Base-by-base conservation (phyloP, 2,329 filamentous ascomycete genomes). In the Venturia nashicola region DNA sequence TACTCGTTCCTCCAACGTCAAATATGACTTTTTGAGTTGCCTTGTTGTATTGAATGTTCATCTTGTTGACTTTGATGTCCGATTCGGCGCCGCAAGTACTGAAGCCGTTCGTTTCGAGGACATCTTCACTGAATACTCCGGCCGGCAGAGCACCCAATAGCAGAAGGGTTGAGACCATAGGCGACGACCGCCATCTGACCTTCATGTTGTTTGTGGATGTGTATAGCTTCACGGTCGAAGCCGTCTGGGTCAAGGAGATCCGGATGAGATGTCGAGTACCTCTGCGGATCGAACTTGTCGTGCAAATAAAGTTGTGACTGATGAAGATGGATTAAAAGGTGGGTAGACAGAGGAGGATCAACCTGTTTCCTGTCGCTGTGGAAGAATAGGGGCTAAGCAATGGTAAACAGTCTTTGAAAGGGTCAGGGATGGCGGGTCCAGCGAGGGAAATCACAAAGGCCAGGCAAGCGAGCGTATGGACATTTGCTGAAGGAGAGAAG, bases 41-140 rank as follows among this genome's bases (percentile, higher is more conserved):
- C 68, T 87, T 86, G 78, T 96, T 84, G 77, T 95, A 97, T 69
- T 83, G 79, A 66, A 97, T 87, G 69, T 93, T 79, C 67, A 95
- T 79, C 69, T 82, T 86, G 68, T 91, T 80, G 63, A 97, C 87
- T 67, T 81, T 82, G 70, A 97, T 86, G 44, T 78, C 76, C 65
- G 79, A 71, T 69, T 83, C 76, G 65, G 79, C 74, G 69, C 82
- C 69, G 76, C 94, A 97, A 67, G 86, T 86, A 70, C 80, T 84
- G 77, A 94, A 96, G 65, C 91, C 90, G 67, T 83, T 83, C 32
- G 92, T 97, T 72, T 87, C 83, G 65, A 99, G 83, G 65, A 95
- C 79, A 69, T 93, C 86, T 66, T 78, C 81, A 64, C 40, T 43
- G 23, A 61, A 46, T 39, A 65, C 64, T 64, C 39, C 62, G 34